Conservation (phyloP, 768 basidiomycete genomes). For the Trametopsis cervina region DNA sequence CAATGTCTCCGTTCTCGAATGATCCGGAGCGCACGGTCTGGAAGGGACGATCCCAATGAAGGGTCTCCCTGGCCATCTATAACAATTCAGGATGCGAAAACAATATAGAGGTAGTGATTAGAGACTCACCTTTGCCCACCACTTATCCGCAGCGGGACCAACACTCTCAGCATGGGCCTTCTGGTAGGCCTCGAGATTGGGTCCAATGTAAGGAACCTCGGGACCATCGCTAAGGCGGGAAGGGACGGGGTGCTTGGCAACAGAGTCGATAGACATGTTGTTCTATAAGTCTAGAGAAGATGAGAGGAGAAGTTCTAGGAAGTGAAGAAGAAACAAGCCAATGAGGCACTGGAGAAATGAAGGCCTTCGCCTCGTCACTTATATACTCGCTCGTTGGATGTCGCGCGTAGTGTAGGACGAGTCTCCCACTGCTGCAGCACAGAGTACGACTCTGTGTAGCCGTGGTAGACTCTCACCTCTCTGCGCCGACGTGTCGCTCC, state of each 20-base stretch:
- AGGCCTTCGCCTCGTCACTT: background rate
- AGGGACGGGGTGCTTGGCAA: conserved; percentile 57
- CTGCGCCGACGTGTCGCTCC: too few species aligned
- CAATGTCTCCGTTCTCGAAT: conserved; percentile 80
- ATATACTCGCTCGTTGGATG: background rate
- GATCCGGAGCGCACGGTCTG: conserved; percentile 74
- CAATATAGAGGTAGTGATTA: background rate
- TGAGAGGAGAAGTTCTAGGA: background rate
- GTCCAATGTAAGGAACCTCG: conserved; percentile 69
- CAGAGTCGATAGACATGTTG: conserved; percentile 3
- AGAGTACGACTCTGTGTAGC: background rate
- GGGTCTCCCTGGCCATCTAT: conserved; percentile 62
- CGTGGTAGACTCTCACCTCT: too few species aligned
- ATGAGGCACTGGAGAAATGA: background rate
- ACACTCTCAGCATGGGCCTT: conserved; percentile 62
- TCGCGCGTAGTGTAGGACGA: background rate
- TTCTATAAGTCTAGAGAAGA: background rate
- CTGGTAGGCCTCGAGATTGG: conserved; percentile 33
- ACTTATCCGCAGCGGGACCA: conserved; percentile 71
- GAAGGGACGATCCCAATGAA: conserved; percentile 89
- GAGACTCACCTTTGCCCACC: conserved; percentile 71
- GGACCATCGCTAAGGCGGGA: conserved; percentile 53
- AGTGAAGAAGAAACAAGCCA: background rate
- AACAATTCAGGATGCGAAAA: background rate
- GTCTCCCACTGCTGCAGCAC: background rate